phyloP scores from a whole-genome alignment of 2,329 filamentous ascomycete species.

The Fusarium odoratissimum region DNA sequence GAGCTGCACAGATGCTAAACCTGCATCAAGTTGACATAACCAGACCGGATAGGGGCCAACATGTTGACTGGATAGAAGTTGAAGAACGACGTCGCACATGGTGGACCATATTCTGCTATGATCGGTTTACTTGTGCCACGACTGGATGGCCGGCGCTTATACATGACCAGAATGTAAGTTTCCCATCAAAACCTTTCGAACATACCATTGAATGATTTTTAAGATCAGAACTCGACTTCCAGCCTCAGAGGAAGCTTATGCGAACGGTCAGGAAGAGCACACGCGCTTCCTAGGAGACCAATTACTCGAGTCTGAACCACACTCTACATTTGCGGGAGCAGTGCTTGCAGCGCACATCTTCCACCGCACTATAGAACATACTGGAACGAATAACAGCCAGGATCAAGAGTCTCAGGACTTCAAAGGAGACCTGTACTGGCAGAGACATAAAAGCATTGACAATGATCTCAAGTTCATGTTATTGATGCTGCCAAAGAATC shows the following conservation, averaged over 20 bases:
- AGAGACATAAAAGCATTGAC: conserved; percentile 6
- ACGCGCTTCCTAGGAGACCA: conserved; percentile 13
- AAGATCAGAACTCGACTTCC: conserved; percentile 19
- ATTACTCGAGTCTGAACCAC: not conserved
- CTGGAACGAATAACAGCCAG: not conserved
- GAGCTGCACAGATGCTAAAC: conserved; percentile 11
- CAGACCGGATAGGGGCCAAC: fast-evolving
- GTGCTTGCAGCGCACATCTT: conserved; percentile 14
- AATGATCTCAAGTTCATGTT: conserved; percentile 23
- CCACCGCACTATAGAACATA: conserved; percentile 21
- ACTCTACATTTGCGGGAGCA: conserved; percentile 12
- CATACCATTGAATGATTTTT: not conserved
- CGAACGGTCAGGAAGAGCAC: not conserved
- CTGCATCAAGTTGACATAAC: not conserved
- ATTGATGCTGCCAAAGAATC: conserved; percentile 13
- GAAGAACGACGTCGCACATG: conserved; percentile 19
- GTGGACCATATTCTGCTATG: conserved; percentile 29
- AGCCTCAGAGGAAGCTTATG: conserved; percentile 9
- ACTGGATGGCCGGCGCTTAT: conserved; percentile 24
- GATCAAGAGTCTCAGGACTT: not conserved
- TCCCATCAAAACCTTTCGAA: fast-evolving
- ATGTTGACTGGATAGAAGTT: conserved; percentile 3
- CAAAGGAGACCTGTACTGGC: not conserved
- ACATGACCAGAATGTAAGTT: not conserved
- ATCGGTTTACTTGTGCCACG: conserved; percentile 19